These are phyloP conservation scores for Cordyceps cicadae DNA, from an alignment of 2,329 filamentous ascomycete species.

Conservation along the genomic window DNA sequence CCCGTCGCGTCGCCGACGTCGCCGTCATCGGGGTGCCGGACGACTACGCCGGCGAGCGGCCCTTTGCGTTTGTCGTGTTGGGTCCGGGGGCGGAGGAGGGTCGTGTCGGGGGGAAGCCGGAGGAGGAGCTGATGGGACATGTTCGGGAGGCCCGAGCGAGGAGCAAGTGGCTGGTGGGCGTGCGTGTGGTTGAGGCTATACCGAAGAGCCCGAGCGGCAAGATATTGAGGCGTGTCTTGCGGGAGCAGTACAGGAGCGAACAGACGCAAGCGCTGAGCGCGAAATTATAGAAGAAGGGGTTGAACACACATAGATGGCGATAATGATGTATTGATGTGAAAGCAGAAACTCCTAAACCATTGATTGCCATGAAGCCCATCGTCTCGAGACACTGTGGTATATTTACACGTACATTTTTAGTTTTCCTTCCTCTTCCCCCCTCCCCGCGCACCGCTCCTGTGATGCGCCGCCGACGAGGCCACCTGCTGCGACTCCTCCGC, in stretches of 20 bases:
- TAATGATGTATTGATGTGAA: neutral
- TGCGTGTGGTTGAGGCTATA: conserved; percentile 49
- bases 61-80: conserved; percentile 57
- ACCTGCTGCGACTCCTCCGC: conserved; percentile 10
- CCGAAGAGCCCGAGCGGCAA: conserved; percentile 60
- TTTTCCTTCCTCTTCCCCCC: neutral
- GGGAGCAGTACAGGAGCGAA: neutral
- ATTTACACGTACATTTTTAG: neutral
- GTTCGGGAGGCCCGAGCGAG: conserved; percentile 50
- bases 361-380: neutral
- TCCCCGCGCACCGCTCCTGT: neutral
- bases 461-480: neutral
- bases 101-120: conserved; percentile 22
- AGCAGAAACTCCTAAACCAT: neutral
- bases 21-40: conserved; percentile 68
- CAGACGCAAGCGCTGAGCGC: neutral
- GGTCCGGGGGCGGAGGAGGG: conserved; percentile 49
- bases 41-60: conserved; percentile 50
- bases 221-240: conserved; percentile 43
- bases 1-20: conserved; percentile 65
- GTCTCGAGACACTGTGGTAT: neutral
- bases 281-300: neutral
- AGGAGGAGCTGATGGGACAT: conserved; percentile 34
- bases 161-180: conserved; percentile 48
- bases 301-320: too few relatives aligned